Evolutionary conservation across 768 basidiomycete genomes (phyloP).

Genomic region (Naganishia antarctica): DNA sequence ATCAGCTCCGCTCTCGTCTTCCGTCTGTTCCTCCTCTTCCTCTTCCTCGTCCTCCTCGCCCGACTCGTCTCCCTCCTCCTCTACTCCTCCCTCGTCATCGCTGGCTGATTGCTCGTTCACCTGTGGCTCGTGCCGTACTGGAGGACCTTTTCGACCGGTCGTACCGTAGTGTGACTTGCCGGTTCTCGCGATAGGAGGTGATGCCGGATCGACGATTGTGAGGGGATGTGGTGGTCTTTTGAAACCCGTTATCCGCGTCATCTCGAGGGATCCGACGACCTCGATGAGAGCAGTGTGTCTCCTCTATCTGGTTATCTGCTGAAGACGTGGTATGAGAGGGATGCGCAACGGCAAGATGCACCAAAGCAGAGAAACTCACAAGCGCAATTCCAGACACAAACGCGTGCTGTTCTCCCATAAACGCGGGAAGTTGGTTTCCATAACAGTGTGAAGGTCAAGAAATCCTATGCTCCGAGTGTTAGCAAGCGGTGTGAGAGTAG

Average conservation of each 20-base stretch:
- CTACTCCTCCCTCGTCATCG: background rate
- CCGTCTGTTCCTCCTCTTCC: background rate
- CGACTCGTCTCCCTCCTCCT: background rate
- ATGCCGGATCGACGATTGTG: background rate
- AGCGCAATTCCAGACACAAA: background rate
- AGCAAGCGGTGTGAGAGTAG: no score
- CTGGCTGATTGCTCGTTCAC: background rate
- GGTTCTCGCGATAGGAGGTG: background rate
- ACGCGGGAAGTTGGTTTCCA: no score
- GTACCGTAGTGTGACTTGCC: background rate
- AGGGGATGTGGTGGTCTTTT: background rate
- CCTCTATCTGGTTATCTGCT: background rate
- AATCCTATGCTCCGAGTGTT: no score
- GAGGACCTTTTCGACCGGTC: conserved; percentile 7
- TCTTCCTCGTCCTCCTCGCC: background rate
- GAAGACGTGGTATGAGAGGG: no score
- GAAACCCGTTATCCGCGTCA: conserved; percentile 9
- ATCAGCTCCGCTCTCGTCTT: background rate
- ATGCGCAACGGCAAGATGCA: no score
- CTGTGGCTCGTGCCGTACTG: background rate
- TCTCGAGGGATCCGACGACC: background rate
- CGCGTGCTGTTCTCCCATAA: no score
- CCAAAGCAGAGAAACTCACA: background rate
- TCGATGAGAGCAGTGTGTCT: background rate
- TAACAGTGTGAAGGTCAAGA: no score